Evolutionary conservation across 306 rosid genomes (phyloP).

Genomic region (Cyclanthera cordifolia): DNA sequence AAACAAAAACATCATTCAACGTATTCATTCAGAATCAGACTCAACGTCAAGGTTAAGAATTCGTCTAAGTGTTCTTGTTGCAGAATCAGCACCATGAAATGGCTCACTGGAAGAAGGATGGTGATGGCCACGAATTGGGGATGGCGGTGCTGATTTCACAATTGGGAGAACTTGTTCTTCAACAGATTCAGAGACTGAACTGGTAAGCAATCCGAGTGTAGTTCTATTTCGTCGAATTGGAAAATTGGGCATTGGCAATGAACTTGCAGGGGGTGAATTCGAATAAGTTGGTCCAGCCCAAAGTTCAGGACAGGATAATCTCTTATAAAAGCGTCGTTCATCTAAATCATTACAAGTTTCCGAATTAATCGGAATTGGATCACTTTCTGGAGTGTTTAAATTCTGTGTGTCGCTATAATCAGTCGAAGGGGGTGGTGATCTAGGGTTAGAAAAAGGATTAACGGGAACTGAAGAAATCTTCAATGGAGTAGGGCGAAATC

Average conservation of each 20-base stretch:
- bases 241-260: conserved; percentile 79
- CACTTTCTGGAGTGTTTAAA: no score
- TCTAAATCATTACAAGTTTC: no score
- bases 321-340: no score
- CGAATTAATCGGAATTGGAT: no score
- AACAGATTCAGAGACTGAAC: background rate
- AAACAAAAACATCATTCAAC: background rate
- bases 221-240: conserved; percentile 54
- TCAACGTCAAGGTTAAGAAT: conserved; percentile 14
- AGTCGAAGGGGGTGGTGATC: background rate
- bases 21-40: conserved; percentile 8
- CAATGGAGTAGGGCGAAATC: conserved; percentile 5
- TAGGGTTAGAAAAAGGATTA: background rate
- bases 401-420: no score
- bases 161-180: background rate
- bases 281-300: conserved; percentile 98
- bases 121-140: conserved; percentile 9
- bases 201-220: conserved; percentile 11
- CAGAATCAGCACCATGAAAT: conserved; percentile 9
- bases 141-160: conserved; percentile 15
- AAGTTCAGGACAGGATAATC: conserved; percentile 31
- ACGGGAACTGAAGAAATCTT: conserved; percentile 6
- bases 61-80: conserved; percentile 15
- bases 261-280: conserved; percentile 87
- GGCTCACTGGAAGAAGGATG: background rate